phyloP scores from a whole-genome alignment of 2,329 filamentous ascomycete genomes.

The Calonectria pseudoturangicola region DNA sequence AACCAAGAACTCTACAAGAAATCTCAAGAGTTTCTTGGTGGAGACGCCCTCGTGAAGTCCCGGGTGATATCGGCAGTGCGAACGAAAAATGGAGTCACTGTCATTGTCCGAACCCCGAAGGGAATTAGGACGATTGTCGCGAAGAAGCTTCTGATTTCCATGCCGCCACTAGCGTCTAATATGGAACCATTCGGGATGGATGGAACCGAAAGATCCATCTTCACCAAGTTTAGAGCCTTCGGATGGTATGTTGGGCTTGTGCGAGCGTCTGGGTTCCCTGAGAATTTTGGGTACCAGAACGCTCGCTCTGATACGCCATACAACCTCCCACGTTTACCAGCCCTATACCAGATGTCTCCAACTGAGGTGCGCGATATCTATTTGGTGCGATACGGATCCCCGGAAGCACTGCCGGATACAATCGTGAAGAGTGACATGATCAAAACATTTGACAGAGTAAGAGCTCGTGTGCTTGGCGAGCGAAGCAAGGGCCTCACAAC shows the following conservation, averaged over 20 bases:
- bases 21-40: conserved; percentile 35
- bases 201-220: conserved; percentile 31
- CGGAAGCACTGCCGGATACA: conserved; percentile 15
- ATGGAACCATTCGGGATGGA: conserved; percentile 41
- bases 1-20: conserved; percentile 47
- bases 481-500: conserved; percentile 6
- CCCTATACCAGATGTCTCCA: conserved; percentile 48
- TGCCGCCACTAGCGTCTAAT: conserved; percentile 39
- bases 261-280: conserved; percentile 37
- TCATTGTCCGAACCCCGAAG: conserved; percentile 32
- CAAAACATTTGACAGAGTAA: conserved; percentile 43
- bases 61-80: conserved; percentile 35
- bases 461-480: conserved; percentile 21
- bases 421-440: conserved; percentile 41
- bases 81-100: conserved; percentile 31
- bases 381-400: conserved; percentile 43
- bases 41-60: conserved; percentile 40
- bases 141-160: conserved; percentile 40
- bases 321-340: conserved; percentile 41
- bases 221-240: conserved; percentile 39
- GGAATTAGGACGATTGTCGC: conserved; percentile 37
- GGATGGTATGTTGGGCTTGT: conserved; percentile 48
- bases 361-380: conserved; percentile 37
- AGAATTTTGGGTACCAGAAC: conserved; percentile 44
- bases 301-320: conserved; percentile 38